These are phyloP conservation scores for Tirmania nivea DNA, from an alignment of 495 filamentous ascomycete species.

Conservation along the genomic window DNA sequence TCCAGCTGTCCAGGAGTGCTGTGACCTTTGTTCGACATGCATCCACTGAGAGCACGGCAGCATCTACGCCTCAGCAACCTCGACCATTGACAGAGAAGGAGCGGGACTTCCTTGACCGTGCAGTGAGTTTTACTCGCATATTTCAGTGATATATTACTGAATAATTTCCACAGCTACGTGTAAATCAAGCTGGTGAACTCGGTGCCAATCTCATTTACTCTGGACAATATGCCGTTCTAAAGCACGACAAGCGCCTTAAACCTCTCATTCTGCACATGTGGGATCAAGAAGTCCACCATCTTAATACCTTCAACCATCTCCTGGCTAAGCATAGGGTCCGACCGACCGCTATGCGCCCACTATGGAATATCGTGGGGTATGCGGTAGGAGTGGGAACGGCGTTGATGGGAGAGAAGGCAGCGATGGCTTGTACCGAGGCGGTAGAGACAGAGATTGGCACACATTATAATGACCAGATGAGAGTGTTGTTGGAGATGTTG, in stretches of 20 bases:
- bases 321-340: slow-evolving; percentile 75
- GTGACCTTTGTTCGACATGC: no score
- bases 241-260: slow-evolving; percentile 63
- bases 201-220: slow-evolving; percentile 72
- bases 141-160: no score
- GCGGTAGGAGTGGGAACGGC: slow-evolving; percentile 77
- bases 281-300: slow-evolving; percentile 78
- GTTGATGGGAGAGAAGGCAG: slow-evolving; percentile 75
- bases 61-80: no score
- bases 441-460: slow-evolving; percentile 95
- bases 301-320: slow-evolving; percentile 63
- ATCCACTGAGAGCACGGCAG: no score
- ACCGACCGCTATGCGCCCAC: slow-evolving; percentile 78
- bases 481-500: slow-evolving; percentile 59
- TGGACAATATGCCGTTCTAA: slow-evolving; percentile 49
- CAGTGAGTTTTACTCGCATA: slow-evolving; percentile 25
- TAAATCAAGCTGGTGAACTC: slow-evolving; percentile 78
- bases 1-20: no score
- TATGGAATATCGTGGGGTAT: slow-evolving; percentile 70
- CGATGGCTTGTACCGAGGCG: slow-evolving; percentile 97
- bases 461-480: slow-evolving; percentile 87
- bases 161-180: slow-evolving; percentile 32
- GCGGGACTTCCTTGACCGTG: slow-evolving; percentile 53
- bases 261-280: slow-evolving; percentile 95
- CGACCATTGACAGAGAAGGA: slow-evolving; percentile 43